Base-by-base conservation (phyloP, 352 stramenopile species). In the Globisporangium perplexum region DNA sequence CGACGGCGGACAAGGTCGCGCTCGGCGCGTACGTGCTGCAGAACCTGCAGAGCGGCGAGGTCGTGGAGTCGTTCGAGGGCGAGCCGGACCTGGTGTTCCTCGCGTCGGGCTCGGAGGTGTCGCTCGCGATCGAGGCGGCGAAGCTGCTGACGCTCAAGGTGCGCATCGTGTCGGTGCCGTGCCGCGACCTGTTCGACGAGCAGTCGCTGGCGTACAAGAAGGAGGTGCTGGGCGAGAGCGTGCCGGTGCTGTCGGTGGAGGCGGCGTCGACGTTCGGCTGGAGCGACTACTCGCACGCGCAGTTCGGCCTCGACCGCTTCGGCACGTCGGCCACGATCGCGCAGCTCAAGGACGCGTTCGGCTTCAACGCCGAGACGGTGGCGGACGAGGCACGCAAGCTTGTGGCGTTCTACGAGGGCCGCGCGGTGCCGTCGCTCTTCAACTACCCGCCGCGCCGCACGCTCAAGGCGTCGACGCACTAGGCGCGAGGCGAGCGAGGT, bases 81-180 rank as follows among this genome's bases (percentile, higher is more conserved):
- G 69, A 79, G 60, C 77, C 81, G n/a, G 83, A 97, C 65, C 58
- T 99, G n/a, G 86, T 98, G 28, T 56, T 99, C 24, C 64, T 97
- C 51, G 85, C 88, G 22, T 97, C 95, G 35, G 97, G 97, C 55
- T 98, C 90, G 53, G 97, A 99, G 71, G 96, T 99, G 53, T 80
- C 76, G 42, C 83, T 98, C 31, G 96, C 88, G 48, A 72, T 98
- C n/a, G 83, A 98, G 45, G 96, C 96, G 12, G 97, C 96, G 42
- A 96, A 98, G 76, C 67, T 89, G 43, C 69, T 98, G 38, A 74
- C 71, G 50, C 66, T 83, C 65, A 82, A 89, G 51, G 94, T 97
- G 31, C 88, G 93, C 60, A 88, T 99, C 28, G 96, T 99, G 11
- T 98, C 91, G 58, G 96, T 99, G 85, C 96, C 96, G 44, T 99